phyloP scores from a whole-genome alignment of 2,329 filamentous ascomycete species.

The Lithohypha guttulata region DNA sequence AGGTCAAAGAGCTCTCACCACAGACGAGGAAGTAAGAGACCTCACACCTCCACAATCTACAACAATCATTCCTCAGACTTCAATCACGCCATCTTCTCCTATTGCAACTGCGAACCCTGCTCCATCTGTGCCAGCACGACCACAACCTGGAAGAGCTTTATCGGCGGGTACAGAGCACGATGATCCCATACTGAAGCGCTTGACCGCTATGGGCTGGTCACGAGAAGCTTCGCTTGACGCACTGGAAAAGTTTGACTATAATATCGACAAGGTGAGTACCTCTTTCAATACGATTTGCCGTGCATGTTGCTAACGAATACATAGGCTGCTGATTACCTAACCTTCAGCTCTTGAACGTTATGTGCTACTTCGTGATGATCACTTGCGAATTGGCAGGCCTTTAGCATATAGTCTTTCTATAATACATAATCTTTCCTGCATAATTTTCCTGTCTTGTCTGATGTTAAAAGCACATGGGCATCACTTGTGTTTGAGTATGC shows the following conservation, averaged over 20 bases:
- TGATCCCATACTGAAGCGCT: constrained; percentile 78
- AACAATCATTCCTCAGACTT: background rate
- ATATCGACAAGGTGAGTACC: constrained; percentile 73
- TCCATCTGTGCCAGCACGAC: constrained; percentile 17
- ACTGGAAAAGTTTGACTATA: constrained; percentile 91
- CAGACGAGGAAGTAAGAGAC: background rate
- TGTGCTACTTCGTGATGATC: too few species aligned
- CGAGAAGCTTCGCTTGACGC: constrained; percentile 64
- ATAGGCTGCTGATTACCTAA: constrained; percentile 25
- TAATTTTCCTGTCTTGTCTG: too few species aligned
- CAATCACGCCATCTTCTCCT: background rate
- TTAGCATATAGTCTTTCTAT: too few species aligned
- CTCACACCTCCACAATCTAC: background rate
- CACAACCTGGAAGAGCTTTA: constrained; percentile 42
- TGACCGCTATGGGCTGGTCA: constrained; percentile 82
- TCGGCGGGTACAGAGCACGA: constrained; percentile 70
- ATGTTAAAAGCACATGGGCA: too few species aligned
- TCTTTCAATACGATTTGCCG: background rate
- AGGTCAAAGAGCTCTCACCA: background rate
- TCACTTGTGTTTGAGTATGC: too few species aligned
- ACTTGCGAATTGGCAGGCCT: too few species aligned
- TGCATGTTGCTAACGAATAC: constrained; percentile 3
- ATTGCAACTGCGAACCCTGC: constrained; percentile 10
- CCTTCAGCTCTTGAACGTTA: constrained; percentile 15
- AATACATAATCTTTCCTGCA: too few species aligned